Evolutionary conservation across 441 rosid species (phyloP), one percentile per base, ranked within the genome.

Genomic region (Bruguiera hainesii): DNA sequence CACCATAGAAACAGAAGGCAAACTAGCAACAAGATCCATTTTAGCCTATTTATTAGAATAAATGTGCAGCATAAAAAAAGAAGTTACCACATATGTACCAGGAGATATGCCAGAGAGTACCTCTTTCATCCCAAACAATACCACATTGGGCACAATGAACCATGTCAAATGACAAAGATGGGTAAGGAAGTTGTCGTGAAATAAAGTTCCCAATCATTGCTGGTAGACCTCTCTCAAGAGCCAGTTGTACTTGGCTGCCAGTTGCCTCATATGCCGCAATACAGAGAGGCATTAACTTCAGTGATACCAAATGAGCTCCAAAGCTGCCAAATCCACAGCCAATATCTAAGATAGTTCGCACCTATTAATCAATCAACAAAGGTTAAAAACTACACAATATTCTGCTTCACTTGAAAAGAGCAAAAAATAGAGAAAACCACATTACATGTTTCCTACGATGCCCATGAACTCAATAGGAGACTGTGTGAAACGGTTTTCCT

Each of bases 311-410:
- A 82, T 92, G 97, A 73, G 97, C 94, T 76, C 98, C 98, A 81
- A 92, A 92, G 81, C 97, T 92, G 69, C 98, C 98, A 82, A 89
- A 95, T 46, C 99, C 99, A 57, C 99, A 95, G 70, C 97, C 99
- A 55, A 95, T 90, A 76, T 95, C 99, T 61, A 95, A 78, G 37
- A 95, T 88, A 49, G 79, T 82, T 39, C 67, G 86, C 65, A 95
- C 89, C 99, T 94, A 80, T 42, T 62, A 71, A 73, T 73, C 56
- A 67, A 52, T 1, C 18, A 3, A 11, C 16, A 11, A 42, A 13
- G 48, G 48, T 42, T 42, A 42, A 42, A 42, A 42, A 42, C 48
- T 42, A 13, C 18, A 0, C 18, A 42, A 3, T 3, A 42, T 4
- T 42, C 18, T 2, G 0, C 48, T 42, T 42, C 48, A 42, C 48